Percentiles rank a stretch among this genome's conserved stretches.
These are phyloP conservation scores for Coemansia sp. DNA, from an alignment of 192 early-diverging fungal species.

Conservation along the genomic window DNA sequence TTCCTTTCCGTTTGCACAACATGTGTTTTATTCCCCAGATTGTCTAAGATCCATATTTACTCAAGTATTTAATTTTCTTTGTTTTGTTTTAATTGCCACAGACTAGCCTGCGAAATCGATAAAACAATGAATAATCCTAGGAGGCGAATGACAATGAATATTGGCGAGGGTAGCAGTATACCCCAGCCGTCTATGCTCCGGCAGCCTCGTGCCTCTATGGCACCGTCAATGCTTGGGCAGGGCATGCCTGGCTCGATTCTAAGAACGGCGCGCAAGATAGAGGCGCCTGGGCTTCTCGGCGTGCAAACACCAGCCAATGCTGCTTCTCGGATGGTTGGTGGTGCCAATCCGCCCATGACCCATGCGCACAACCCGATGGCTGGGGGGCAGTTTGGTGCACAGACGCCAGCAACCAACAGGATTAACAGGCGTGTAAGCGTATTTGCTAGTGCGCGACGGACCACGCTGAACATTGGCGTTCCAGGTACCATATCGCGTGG, in stretches of 20 bases:
- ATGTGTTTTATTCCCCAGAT: no score
- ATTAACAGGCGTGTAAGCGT: constrained; percentile 52
- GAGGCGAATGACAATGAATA: constrained; percentile 53
- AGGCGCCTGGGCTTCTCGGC: constrained; percentile 27
- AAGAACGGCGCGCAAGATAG: constrained; percentile 32
- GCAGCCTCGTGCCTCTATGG: constrained; percentile 51
- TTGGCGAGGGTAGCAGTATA: constrained; percentile 50
- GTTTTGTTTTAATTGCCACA: no score
- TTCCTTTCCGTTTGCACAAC: no score
- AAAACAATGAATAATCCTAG: constrained; percentile 35
- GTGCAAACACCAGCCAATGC: constrained; percentile 42
- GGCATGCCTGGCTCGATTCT: constrained; percentile 24
- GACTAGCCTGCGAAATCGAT: background rate
- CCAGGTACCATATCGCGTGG: constrained; percentile 44
- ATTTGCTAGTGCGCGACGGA: constrained; percentile 51
- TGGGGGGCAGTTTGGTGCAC: constrained; percentile 20
- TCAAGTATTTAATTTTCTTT: no score
- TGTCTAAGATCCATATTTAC: no score
- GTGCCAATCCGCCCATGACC: constrained; percentile 44
- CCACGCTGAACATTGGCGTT: constrained; percentile 26
- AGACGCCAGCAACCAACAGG: constrained; percentile 50
- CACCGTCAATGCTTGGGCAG: constrained; percentile 50
- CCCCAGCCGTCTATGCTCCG: constrained; percentile 53
- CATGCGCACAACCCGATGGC: constrained; percentile 31
- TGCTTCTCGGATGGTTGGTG: constrained; percentile 24